Base-by-base conservation (phyloP, 106 monocot genomes). In the Dactylorhiza incarnata region DNA sequence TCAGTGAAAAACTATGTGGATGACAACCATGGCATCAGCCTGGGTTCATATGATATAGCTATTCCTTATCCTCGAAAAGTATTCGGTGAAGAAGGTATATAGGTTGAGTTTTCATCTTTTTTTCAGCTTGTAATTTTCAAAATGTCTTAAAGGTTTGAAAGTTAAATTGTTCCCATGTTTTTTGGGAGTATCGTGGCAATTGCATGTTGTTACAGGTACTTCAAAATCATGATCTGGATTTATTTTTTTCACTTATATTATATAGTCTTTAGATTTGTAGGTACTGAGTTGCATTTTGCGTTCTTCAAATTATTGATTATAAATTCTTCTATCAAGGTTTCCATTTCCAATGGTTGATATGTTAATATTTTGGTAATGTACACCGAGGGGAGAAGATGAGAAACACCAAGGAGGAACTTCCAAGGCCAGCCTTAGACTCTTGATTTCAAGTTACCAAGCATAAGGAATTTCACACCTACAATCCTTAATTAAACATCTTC, bases 51-150 rank as follows among this genome's bases (percentile, higher is more conserved):
- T 77, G 83, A 88, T 85, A 76, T 95, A 16, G 92, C 90, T 52
- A 76, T 95, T 54, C 90, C 92, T 61, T 95, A 95, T 90, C 95
- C 95, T 52, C 77, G 88, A 54, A 90, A 79, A 73, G 49, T 90
- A 69, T 92, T 92, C 71, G 75, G 1, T 78, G 92, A 95, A 68
- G 72, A 90, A 87, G 95, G 95, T 95, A 82, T 3, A 12, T 68
- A 13, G 26, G 3, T 44, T 44, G 13, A 4, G 37, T 68, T 62
- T 23, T 2, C 20, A 6, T 62, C 37, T 37, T 62, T 62, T 62
- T 10, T 23, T 9, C 6, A 62, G 23, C 9, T 62, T 62, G 61
- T 22, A 20, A 62, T 62, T 22, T 19, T 54, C 37, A 37, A 54
- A 54, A n/a, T 24, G 24, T 62, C 61, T 62, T 54, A 5, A 15